Percentiles rank a stretch among this genome's conserved stretches.
Evolutionary conservation across 345 rosid genomes (phyloP).

Genomic region (Gossypium longicalyx): DNA sequence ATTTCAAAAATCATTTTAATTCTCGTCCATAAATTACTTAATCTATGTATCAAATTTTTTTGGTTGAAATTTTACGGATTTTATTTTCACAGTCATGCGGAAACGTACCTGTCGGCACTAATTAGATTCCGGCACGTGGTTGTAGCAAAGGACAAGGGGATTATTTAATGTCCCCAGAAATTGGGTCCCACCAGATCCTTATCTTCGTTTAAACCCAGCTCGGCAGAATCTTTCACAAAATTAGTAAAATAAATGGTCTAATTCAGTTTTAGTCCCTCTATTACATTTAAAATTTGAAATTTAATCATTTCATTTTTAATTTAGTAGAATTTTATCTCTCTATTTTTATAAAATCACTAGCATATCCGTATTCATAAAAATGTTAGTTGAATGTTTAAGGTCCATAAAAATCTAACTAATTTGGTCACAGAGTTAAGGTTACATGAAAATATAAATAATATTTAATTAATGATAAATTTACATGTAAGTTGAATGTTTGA

Average conservation of each 20-base stretch:
- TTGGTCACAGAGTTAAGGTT: no score
- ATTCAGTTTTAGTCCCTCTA: neutral
- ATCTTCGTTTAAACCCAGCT: neutral
- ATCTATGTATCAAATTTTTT: neutral
- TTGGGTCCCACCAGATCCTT: conserved; percentile 20
- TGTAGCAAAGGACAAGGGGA: neutral
- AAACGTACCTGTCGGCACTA: conserved; percentile 8
- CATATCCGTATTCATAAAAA: neutral
- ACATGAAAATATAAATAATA: no score
- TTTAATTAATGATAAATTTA: no score
- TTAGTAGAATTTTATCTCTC: neutral
- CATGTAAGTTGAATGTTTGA: no score
- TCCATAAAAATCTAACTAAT: neutral
- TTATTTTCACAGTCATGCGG: neutral
- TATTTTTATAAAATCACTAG: neutral
- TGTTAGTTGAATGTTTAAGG: no score
- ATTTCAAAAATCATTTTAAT: no score
- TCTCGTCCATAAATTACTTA: no score
- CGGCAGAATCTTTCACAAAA: neutral
- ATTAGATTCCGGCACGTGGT: conserved; percentile 9
- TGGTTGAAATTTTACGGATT: neutral
- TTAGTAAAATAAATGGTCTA: neutral
- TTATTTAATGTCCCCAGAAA: neutral
- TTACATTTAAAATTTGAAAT: neutral
- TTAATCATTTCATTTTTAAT: neutral